Percentiles rank a stretch among this genome's conserved stretches.
These are phyloP conservation scores for Alternaria panax DNA, from an alignment of 2,329 filamentous ascomycete species.

Conservation along the genomic window DNA sequence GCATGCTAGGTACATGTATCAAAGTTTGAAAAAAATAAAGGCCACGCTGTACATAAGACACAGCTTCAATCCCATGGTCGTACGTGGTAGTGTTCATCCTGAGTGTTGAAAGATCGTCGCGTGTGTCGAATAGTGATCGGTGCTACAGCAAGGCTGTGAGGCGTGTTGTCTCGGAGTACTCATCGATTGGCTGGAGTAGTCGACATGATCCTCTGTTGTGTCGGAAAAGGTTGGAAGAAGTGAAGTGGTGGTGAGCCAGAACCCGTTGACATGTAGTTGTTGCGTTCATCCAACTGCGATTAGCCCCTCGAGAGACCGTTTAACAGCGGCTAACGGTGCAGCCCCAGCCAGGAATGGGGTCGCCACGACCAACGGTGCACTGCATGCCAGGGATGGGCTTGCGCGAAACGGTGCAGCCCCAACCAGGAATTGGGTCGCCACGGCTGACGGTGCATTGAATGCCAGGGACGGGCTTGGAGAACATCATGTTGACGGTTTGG, in stretches of 20 bases:
- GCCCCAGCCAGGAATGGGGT: not conserved
- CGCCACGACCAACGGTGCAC: conserved; percentile 15
- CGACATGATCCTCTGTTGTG: not conserved
- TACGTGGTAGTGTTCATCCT: not conserved
- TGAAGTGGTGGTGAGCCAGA: not conserved
- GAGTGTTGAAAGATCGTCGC: not conserved
- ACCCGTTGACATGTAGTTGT: not conserved
- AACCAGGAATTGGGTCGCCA: not conserved
- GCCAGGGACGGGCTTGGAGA: not conserved
- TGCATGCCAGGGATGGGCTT: not conserved
- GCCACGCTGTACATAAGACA: not conserved
- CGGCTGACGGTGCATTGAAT: not conserved
- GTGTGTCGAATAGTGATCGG: not conserved
- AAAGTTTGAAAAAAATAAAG: not conserved
- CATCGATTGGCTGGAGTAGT: not conserved
- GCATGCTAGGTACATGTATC: not conserved
- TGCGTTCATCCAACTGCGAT: not conserved
- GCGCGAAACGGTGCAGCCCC: not conserved
- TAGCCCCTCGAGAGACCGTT: not conserved
- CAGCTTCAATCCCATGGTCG: not conserved
- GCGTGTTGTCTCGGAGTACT: not conserved
- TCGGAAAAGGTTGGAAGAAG: not conserved
- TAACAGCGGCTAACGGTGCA: conserved; percentile 2
- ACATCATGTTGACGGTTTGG: conserved; percentile 24
- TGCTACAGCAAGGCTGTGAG: not conserved